Evolutionary conservation across 441 rosid species (phyloP), one percentile per base, ranked within the genome.

Genomic region (Capsella rubella): DNA sequence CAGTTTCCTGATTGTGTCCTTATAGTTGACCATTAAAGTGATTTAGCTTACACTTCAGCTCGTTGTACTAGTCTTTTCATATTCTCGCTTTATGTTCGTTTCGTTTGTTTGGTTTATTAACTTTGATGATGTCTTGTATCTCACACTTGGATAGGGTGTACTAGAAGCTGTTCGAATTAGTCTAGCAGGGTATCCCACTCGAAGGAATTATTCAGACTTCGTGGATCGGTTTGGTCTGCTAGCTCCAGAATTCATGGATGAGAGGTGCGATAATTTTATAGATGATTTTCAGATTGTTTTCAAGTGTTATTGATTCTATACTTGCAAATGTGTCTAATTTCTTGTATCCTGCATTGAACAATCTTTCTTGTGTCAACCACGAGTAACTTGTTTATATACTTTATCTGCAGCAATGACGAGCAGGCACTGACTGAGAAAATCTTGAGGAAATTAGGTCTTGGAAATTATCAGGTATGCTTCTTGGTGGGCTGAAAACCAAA

Each of bases 91-190:
- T 69, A 37, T 39, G 9, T 32, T 18, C n/a, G 15, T 53, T 45
- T 59, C 25, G 64, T 28, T 69, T 53, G 64, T 53, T 52, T 69
- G 42, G 35, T 53, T 37, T 59, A 46, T 47, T 10, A 53, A 71
- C 46, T 77, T 71, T 59, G 53, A 45, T 66, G 59, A 60, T 60
- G 21, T 67, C 39, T 60, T 59, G 25, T 64, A 59, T 77, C 55
- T 77, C 69, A 59, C 54, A 65, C 57, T 51, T 52, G 71, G 69
- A 50, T 84, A 96, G 98, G 99, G 98, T 83, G 99, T 96, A 75
- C 63, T 96, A 75, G 99, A 93, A 87, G 99, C 99, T 71, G 96
- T 96, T 82, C 95, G 98, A 73, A 96, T 96, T 70, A 91, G 99
- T 85, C 84, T 96, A 72, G 99, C 99, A 32, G 98, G 97, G 79